Evolutionary conservation across 2,329 filamentous ascomycete genomes (phyloP), one percentile per base, ranked within the genome.

Genomic region (Aplosporella prunicola): DNA sequence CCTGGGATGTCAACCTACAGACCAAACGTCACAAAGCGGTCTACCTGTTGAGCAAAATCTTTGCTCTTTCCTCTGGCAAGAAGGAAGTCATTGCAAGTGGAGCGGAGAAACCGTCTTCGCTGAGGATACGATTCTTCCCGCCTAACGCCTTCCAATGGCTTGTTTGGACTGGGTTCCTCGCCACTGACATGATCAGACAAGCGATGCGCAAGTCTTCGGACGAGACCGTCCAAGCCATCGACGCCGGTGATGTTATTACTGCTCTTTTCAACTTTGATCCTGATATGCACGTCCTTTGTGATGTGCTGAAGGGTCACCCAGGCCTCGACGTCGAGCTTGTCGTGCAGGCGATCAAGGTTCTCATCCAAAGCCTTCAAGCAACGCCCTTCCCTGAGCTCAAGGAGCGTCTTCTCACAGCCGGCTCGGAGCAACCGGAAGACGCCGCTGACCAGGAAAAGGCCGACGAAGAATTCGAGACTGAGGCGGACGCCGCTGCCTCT

Each of bases 331-430:
- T 80, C 26, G 61, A 69, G 3, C 82, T 87, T 52, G 66, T 87
- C 5, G 68, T 85, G 2, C 64, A 78, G 39, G 73, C 77, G 4
- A 72, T 87, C 35, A 72, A 76, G 36, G 61, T 73, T 2, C 64
- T 87, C 11, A 80, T 87, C 64, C 69, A 74, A 31, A 86, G 78
- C 47, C 69, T 88, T 26, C 79, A 80, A 29, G 58, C 58, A 28
- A 48, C 52, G 18, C 53, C 58, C 7, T 44, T 45, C 23, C 35
- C 52, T 6, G 39, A 50, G 2, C 41, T 45, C 27, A 44, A 41
- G 65, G 44, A 67, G 59, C 45, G 69, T 66, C 43, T 55, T 8
- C 44, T 58, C 33, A 60, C 54, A 3, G 56, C 56, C 24, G 57
- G 55, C 16, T 42, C 41, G 2, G 41, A 44, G 6, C 32, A 44